These are phyloP conservation scores for Nannochloropsis salina DNA, from an alignment of 108 stramenopile genomes.

Conservation along the genomic window DNA sequence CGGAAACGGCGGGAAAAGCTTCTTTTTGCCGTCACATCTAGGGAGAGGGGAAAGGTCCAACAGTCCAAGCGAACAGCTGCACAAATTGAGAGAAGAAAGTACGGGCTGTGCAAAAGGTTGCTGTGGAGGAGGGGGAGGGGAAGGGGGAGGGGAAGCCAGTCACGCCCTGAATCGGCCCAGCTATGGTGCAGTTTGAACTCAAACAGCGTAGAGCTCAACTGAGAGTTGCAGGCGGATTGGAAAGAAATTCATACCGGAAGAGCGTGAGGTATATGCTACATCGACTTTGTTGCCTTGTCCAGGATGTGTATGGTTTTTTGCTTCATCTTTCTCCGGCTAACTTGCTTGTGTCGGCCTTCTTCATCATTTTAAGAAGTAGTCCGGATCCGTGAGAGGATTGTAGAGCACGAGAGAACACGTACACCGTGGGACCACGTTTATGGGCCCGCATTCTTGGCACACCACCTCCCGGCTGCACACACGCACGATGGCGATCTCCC, in stretches of 20 bases:
- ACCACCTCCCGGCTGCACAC: background rate
- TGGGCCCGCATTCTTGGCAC: background rate
- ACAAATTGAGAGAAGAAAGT: background rate
- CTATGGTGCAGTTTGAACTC: background rate
- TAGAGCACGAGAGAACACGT: background rate
- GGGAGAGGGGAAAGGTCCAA: background rate
- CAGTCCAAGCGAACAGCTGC: background rate
- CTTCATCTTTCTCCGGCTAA: background rate
- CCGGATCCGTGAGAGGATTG: background rate
- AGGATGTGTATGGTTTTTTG: too few relatives aligned
- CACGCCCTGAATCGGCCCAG: background rate
- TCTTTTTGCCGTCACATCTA: background rate
- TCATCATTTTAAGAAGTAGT: background rate
- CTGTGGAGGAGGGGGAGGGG: background rate
- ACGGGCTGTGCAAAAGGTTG: conserved; percentile 3
- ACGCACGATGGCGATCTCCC: background rate
- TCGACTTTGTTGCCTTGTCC: too few relatives aligned
- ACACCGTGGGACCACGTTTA: background rate
- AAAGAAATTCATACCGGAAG: too few relatives aligned
- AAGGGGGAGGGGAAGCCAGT: background rate
- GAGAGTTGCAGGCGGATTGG: too few relatives aligned
- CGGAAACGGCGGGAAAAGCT: background rate
- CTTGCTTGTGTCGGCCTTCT: background rate
- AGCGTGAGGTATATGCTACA: too few relatives aligned
- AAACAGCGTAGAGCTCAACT: background rate